Evolutionary conservation across 2,329 filamentous ascomycete species (phyloP), one percentile per base, ranked within the genome.

Genomic region (Cladosporium phlei): DNA sequence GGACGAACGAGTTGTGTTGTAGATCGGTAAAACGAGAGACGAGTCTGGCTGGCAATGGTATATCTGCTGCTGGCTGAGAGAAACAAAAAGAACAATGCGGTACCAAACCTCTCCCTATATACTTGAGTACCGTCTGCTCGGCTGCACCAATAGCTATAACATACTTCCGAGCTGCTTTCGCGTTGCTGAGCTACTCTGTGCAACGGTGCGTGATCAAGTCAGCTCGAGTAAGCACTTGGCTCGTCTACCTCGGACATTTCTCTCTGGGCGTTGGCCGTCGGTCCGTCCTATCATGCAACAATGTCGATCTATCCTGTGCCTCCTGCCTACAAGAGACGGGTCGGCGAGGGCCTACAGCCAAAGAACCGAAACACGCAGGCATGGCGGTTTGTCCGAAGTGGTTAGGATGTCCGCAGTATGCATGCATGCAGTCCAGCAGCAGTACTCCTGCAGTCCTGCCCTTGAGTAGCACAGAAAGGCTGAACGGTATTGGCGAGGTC

Each of bases 301-400:
- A 24, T 35, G 42, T n/a, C 42, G 42, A 45, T 45, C 42, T 34
- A 16, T 37, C 10, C 20, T 8, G 10, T 17, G 22, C 29, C 32
- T 37, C 32, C 32, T 37, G 42, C 42, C 42, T 35, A 29, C 32
- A 35, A 34, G 30, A 44, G 40, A 34, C 21, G 30, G 39, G 16
- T 14, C 24, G 38, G 25, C 4, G 42, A 21, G 42, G 24, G 24
- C 10, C 37, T 29, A 16, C 42, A 45, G 22, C 42, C 42, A 45
- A 37, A 45, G 21, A 45, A 37, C 12, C 32, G 16, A 19, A 12
- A 27, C 42, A 45, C 42, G 42, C n/a, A 25, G 35, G 42, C 30
- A 25, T 35, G 29, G 20, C 22, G 17, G 35, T 25, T 11, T 27
- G n/a, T 17, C 39, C 21, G 30, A 25, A 20, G 27, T 25, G 29